phyloP scores from a whole-genome alignment of 495 filamentous ascomycete species.

The Tuber indicum region DNA sequence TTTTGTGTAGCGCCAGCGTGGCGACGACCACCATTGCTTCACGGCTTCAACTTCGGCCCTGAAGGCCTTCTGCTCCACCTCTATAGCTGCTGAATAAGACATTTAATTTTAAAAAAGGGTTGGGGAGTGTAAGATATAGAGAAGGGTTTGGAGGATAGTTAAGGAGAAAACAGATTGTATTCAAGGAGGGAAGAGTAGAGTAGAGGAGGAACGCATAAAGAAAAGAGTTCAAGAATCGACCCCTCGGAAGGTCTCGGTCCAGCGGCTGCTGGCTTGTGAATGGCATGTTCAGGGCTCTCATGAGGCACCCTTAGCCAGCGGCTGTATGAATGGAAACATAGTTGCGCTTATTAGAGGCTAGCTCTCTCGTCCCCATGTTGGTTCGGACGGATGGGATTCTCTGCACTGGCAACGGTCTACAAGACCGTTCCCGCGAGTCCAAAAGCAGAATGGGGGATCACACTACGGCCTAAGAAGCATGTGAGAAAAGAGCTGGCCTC shows the following conservation, averaged over 20 bases:
- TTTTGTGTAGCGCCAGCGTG: constrained; percentile 87
- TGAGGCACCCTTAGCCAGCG: neutral
- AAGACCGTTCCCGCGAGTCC: too few relatives aligned
- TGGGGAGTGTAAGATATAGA: neutral
- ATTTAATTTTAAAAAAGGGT: constrained; percentile 9
- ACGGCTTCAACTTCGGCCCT: constrained; percentile 74
- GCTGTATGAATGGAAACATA: neutral
- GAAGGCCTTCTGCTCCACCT: constrained; percentile 73
- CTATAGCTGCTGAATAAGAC: constrained; percentile 46
- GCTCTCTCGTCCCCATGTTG: neutral
- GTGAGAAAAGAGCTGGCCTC: neutral
- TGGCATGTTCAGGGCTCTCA: constrained; percentile 7
- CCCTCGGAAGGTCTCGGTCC: constrained; percentile 39
- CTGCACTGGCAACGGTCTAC: neutral
- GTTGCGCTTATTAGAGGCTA: neutral
- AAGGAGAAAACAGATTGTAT: constrained; percentile 18
- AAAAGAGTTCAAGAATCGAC: constrained; percentile 27
- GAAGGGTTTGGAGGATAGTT: neutral
- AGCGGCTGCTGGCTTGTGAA: constrained; percentile 31
- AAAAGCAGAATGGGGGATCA: too few relatives aligned
- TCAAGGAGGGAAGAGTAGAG: constrained; percentile 11
- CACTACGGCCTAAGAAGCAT: neutral
- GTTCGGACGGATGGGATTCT: neutral
- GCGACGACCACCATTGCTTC: constrained; percentile 88
- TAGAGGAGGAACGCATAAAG: constrained; percentile 32